Evolutionary conservation across 2,329 filamentous ascomycete species (phyloP).

Genomic region (Monilinia aucupariae): DNA sequence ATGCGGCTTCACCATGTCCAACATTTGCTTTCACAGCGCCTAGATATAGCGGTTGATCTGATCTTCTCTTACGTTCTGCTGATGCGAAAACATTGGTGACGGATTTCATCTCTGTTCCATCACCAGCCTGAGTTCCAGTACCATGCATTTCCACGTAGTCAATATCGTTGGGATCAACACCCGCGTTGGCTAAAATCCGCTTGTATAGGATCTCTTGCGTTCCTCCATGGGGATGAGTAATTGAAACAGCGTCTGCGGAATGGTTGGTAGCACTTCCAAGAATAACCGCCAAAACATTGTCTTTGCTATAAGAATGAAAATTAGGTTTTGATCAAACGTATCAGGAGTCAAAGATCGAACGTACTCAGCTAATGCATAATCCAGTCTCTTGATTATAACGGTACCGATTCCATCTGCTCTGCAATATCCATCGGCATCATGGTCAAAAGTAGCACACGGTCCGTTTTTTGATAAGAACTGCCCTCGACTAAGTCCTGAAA

Average conservation of each 20-base stretch:
- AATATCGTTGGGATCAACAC: slow-evolving; percentile 69
- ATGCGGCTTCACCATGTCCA: slow-evolving; percentile 36
- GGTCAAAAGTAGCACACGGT: slow-evolving; percentile 46
- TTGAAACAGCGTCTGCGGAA: slow-evolving; percentile 73
- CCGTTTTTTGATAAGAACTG: slow-evolving; percentile 37
- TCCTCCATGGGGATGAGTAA: slow-evolving; percentile 75
- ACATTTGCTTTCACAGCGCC: slow-evolving; percentile 37
- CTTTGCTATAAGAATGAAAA: slow-evolving; percentile 38
- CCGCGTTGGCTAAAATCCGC: slow-evolving; percentile 64
- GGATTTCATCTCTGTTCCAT: slow-evolving; percentile 75
- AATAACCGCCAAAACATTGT: slow-evolving; percentile 50
- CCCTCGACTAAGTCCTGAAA: slow-evolving; percentile 32
- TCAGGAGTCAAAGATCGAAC: not conserved
- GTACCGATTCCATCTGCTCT: slow-evolving; percentile 46
- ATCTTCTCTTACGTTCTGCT: slow-evolving; percentile 12
- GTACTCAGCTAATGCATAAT: slow-evolving; percentile 40
- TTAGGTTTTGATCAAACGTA: not conserved
- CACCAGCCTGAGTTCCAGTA: slow-evolving; percentile 80
- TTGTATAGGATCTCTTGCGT: slow-evolving; percentile 70
- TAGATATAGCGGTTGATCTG: slow-evolving; percentile 46
- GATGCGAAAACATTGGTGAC: slow-evolving; percentile 56
- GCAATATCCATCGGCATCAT: slow-evolving; percentile 49
- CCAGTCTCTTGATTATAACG: slow-evolving; percentile 46
- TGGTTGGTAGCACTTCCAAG: slow-evolving; percentile 73
- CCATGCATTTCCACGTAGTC: slow-evolving; percentile 88